phyloP scores from a whole-genome alignment of 768 basidiomycete genomes.

The Leccinum boreale region DNA sequence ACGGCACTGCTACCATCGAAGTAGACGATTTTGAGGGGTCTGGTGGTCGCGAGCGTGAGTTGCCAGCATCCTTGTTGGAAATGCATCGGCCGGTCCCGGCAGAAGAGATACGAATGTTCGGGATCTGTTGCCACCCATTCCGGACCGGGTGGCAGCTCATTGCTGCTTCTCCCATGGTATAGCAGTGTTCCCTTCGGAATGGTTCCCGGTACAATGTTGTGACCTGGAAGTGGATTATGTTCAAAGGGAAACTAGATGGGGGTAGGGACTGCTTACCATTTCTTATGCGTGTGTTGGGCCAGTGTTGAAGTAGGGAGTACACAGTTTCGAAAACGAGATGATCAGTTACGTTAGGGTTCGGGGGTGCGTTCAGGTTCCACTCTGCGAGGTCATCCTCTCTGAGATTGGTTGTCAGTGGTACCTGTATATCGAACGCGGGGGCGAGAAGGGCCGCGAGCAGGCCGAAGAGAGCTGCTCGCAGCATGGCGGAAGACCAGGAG shows the following conservation, averaged over 20 bases:
- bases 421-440: neutral
- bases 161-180: slow-evolving; percentile 29
- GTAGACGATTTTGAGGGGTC: slow-evolving; percentile 44
- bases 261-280: slow-evolving; percentile 32
- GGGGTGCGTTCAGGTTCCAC: slow-evolving; percentile 25
- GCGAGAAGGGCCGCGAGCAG: neutral
- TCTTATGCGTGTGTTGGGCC: slow-evolving; percentile 46
- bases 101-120: slow-evolving; percentile 39
- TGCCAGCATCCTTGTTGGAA: slow-evolving; percentile 12
- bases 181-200: slow-evolving; percentile 36
- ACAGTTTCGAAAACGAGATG: slow-evolving; percentile 25
- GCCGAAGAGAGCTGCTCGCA: neutral
- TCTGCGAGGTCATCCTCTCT: neutral
- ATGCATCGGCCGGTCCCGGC: slow-evolving; percentile 5
- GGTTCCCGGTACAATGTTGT: slow-evolving; percentile 29
- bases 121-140: slow-evolving; percentile 36
- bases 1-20: slow-evolving; percentile 52
- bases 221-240: slow-evolving; percentile 17
- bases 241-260: slow-evolving; percentile 13
- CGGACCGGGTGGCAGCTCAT: slow-evolving; percentile 25
- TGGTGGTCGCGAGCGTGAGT: slow-evolving; percentile 17
- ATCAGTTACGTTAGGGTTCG: slow-evolving; percentile 27
- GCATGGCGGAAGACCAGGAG: neutral
- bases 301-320: slow-evolving; percentile 36
- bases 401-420: slow-evolving; percentile 2